Evolutionary conservation across 192 early-diverging fungal species (phyloP), one percentile per base, ranked within the genome.

Genomic region (Coemansia furcata): DNA sequence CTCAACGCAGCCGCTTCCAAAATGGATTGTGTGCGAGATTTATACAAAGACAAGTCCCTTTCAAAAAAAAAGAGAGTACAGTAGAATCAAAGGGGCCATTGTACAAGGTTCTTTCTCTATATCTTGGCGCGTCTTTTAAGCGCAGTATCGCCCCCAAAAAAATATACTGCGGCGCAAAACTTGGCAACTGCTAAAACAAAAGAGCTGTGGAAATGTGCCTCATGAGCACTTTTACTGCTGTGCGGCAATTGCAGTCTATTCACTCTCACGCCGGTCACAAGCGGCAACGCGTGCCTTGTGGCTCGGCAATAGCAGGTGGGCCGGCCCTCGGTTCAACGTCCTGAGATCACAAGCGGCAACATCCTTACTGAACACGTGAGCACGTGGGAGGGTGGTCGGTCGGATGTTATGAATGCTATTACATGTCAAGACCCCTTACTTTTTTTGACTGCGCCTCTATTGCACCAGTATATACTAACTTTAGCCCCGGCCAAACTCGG

Each of bases 391-490:
- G 46, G 30, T 35, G 54, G 54, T 11, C 54, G 12, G 35, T 33
- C 54, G 54, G 54, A 55, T 55, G 54, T 35, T 17, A 35, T 55
- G 54, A 30, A 33, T 47, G 46, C 30, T 8, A 57, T 17, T 33
- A 17, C 54, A 10, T 17, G 30, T 11, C 40, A 15, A 42, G 10
- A 15, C 12, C 11, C 49, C 49, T 23, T 32, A 33, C 15, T 36
- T 57, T 55, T 55, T 54, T 26, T 15, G 32, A 54, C 52, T 54
- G 52, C 54, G 54, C 29, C 54, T 32, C 54, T 57, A 57, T 32
- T 57, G 54, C 32, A 21, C 49, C 49, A 29, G 49, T 50, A 57
- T 35, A 33, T 33, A 32, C 30, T 15, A 15, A 17, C 17, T 35
- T 57, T 57, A 14, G 29, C 54, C 23, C 23, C 54, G 54, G 17